Evolutionary conservation across 495 filamentous ascomycete species (phyloP).

Genomic region (Sphaerosporella brunnea): DNA sequence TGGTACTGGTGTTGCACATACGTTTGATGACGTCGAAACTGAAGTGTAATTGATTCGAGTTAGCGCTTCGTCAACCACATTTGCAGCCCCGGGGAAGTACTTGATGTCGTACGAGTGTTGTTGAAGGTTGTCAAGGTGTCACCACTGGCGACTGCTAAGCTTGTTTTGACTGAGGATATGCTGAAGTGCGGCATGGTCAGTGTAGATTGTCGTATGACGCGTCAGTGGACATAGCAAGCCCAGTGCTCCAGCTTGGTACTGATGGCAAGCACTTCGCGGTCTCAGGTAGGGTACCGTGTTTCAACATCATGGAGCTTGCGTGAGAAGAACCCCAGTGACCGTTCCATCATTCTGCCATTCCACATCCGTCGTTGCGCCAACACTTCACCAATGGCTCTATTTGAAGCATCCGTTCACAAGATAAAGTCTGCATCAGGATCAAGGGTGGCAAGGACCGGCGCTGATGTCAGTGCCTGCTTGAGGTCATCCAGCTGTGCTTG

Average conservation of each 20-base stretch:
- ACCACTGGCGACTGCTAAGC: background rate
- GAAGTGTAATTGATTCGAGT: background rate
- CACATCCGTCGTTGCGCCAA: background rate
- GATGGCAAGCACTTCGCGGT: background rate
- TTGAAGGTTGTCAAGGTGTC: background rate
- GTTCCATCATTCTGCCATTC: background rate
- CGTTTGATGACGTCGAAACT: background rate
- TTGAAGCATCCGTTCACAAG: background rate
- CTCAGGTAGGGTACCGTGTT: background rate
- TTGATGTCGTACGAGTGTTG: background rate
- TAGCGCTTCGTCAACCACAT: background rate
- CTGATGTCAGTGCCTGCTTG: too few relatives aligned
- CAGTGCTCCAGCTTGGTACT: background rate
- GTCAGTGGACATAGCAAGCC: too few relatives aligned
- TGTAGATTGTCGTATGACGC: too few relatives aligned
- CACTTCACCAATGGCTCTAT: background rate
- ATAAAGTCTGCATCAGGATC: background rate
- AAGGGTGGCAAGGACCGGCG: background rate
- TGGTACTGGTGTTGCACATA: too few relatives aligned
- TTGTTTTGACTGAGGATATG: too few relatives aligned
- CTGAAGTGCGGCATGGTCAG: too few relatives aligned
- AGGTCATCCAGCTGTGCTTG: background rate
- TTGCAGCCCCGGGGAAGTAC: background rate
- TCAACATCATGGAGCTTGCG: background rate
- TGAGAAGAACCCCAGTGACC: background rate